phyloP scores from a whole-genome alignment of 176 grass and related monocot species.

The Carex cristatella region DNA sequence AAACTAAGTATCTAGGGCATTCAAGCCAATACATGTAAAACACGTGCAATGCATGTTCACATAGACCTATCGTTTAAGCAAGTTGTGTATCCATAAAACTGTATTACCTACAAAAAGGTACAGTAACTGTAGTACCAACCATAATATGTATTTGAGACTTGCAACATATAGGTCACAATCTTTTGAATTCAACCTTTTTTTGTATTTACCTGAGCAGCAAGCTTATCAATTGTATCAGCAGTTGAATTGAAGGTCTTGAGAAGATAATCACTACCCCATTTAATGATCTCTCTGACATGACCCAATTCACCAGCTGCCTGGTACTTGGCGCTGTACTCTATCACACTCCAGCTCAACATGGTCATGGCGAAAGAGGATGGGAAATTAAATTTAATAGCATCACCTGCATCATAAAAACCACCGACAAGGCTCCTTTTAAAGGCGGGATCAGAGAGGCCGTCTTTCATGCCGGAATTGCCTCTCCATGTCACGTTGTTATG shows the following conservation, averaged over 20 bases:
- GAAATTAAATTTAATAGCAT: slow-evolving; percentile 82
- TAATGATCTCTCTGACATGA: slow-evolving; percentile 76
- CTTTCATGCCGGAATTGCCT: slow-evolving; percentile 75
- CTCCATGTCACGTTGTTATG: slow-evolving; percentile 84
- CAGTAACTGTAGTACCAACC: background rate
- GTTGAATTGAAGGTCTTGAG: slow-evolving; percentile 94
- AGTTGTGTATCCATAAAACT: background rate
- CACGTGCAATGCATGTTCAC: background rate
- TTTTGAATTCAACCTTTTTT: background rate
- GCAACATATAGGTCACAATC: background rate
- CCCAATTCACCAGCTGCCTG: slow-evolving; percentile 69
- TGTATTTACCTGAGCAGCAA: slow-evolving; percentile 55
- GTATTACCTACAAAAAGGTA: background rate
- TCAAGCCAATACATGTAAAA: background rate
- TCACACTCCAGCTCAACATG: slow-evolving; percentile 88
- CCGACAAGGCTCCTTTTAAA: slow-evolving; percentile 52
- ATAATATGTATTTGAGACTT: background rate
- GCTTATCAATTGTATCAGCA: slow-evolving; percentile 50
- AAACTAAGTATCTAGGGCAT: background rate
- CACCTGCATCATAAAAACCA: slow-evolving; percentile 72
- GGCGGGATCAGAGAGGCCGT: slow-evolving; percentile 57
- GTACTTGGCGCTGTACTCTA: slow-evolving; percentile 86
- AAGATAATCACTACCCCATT: slow-evolving; percentile 81
- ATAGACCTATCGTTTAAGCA: background rate
- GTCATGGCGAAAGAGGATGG: slow-evolving; percentile 84